Base-by-base conservation (phyloP, 2,329 filamentous ascomycete species). In the Epichloe uncinata region DNA sequence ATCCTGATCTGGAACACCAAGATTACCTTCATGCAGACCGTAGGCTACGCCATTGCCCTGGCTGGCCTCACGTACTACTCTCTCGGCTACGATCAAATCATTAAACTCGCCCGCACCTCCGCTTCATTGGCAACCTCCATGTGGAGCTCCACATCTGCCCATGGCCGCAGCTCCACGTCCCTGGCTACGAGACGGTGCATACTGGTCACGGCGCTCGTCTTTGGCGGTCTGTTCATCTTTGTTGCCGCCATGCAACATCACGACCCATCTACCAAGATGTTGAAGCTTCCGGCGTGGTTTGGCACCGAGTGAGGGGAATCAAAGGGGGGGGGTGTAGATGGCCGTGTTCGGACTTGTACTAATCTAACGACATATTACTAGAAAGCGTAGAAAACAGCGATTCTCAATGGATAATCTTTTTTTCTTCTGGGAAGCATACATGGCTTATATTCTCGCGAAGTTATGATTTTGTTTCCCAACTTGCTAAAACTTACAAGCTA, bases 1-100 rank as follows among this genome's bases (percentile, higher is more conserved):
- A 84, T 93, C 68, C 65, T 87, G 61, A 82, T 91, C 63, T 93
- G 87, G 82, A 73, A 77, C 57, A 87, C 86, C 50, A 75, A 79
- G 34, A 83, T 93, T 60, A 75, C 81, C 18, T 63, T 69, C 22
- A 73, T 88, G 50, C 87, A 94, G 68, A 79, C 81, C 59, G 73
- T 90, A 63, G 87, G 87, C 57, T 94, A 94, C 73, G 71, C 73
- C 58, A 77, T 91, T 59, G 86, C 87, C 48, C 69, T 78, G 16
- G 57, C 64, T 50, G 73, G 74, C 34, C 65, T 78, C 45, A 61
- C 71, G 22, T 68, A 73, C 56, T 79, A 78, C 63, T 75, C 73
- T 0, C 55, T 68, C 9, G 66, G 66, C 34, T 66, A 66, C 52
- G 64, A 67, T 41, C 63, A 66, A 46, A 54, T 67, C 42, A 47